Conservation (phyloP, 2,329 filamentous ascomycete genomes). For the Penicillium rolfsii region DNA sequence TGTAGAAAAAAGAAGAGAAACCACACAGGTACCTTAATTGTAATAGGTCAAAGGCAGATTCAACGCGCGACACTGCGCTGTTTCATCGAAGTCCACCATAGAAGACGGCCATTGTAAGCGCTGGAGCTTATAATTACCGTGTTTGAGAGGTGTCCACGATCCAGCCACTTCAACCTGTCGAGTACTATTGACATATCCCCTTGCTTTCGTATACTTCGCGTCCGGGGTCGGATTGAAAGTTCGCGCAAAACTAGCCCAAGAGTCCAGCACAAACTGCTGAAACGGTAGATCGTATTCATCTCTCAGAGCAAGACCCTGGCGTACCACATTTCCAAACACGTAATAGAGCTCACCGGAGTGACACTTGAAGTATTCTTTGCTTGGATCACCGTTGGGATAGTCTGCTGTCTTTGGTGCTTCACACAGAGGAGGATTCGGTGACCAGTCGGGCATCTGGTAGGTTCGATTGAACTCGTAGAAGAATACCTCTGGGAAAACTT, state of each 20-base stretch:
- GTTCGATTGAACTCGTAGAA: conserved; percentile 65
- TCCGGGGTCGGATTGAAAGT: conserved; percentile 24
- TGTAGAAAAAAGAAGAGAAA: too few relatives aligned
- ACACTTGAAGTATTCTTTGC: conserved; percentile 56
- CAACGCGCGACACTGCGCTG: conserved; percentile 21
- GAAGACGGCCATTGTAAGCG: conserved; percentile 25
- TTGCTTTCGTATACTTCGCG: conserved; percentile 20
- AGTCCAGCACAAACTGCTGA: conserved; percentile 30
- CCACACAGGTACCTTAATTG: not conserved
- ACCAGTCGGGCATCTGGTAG: conserved; percentile 52
- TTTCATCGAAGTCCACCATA: conserved; percentile 21
- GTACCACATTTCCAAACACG: conserved; percentile 56
- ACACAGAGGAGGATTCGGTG: conserved; percentile 56
- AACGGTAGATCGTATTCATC: conserved; percentile 29
- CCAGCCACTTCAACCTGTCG: conserved; percentile 14
- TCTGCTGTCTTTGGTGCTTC: conserved; percentile 47
- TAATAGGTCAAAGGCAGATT: conserved; percentile 19
- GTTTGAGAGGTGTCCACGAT: conserved; percentile 16
- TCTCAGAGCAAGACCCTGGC: conserved; percentile 21
- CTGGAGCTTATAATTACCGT: conserved; percentile 12
- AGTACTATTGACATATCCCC: conserved; percentile 24
- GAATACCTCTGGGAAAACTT: conserved; percentile 55
- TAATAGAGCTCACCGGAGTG: conserved; percentile 61
- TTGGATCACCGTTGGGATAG: conserved; percentile 52
- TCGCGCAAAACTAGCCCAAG: conserved; percentile 30